Percentiles rank a stretch among this genome's conserved stretches.
Evolutionary conservation across 495 filamentous ascomycete genomes (phyloP).

Genomic region (Daldinia loculata): DNA sequence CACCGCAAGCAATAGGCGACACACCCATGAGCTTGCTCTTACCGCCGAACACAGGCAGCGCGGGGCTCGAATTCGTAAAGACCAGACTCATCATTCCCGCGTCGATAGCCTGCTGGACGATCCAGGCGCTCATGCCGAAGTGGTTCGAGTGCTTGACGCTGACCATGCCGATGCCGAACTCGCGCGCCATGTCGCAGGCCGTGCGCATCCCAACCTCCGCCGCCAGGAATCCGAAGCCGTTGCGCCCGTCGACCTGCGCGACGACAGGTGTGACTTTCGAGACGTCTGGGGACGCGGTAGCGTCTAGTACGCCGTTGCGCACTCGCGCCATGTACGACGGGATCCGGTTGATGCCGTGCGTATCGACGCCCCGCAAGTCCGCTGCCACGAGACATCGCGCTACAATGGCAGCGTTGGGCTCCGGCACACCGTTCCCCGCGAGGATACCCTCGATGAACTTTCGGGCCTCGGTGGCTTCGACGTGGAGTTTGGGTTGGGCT

Average conservation of each 20-base stretch:
- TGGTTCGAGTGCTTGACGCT: constrained; percentile 79
- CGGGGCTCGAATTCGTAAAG: constrained; percentile 81
- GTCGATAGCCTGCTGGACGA: constrained; percentile 77
- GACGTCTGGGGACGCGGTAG: constrained; percentile 64
- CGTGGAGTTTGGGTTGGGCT: constrained; percentile 19
- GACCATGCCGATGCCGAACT: constrained; percentile 76
- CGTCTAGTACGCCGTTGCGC: constrained; percentile 69
- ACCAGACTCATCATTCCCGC: constrained; percentile 77
- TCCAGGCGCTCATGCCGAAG: constrained; percentile 82
- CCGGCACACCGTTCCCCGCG: constrained; percentile 62
- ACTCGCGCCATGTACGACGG: constrained; percentile 79
- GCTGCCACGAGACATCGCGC: constrained; percentile 71
- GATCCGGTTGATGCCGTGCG: constrained; percentile 78
- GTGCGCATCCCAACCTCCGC: constrained; percentile 68
- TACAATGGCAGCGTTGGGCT: constrained; percentile 64
- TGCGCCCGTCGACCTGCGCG: constrained; percentile 71
- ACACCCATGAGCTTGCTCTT: constrained; percentile 74
- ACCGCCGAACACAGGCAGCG: constrained; percentile 77
- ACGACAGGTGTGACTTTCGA: constrained; percentile 71
- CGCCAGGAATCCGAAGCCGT: constrained; percentile 78
- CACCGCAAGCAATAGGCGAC: constrained; percentile 79
- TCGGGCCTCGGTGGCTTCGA: constrained; percentile 27
- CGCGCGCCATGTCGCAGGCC: constrained; percentile 70
- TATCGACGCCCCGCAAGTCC: constrained; percentile 81
- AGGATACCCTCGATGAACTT: constrained; percentile 37